Evolutionary conservation across 169 alveolate genomes (phyloP), one percentile per base, ranked within the genome.

Genomic region (Eimeria falciformis): DNA sequence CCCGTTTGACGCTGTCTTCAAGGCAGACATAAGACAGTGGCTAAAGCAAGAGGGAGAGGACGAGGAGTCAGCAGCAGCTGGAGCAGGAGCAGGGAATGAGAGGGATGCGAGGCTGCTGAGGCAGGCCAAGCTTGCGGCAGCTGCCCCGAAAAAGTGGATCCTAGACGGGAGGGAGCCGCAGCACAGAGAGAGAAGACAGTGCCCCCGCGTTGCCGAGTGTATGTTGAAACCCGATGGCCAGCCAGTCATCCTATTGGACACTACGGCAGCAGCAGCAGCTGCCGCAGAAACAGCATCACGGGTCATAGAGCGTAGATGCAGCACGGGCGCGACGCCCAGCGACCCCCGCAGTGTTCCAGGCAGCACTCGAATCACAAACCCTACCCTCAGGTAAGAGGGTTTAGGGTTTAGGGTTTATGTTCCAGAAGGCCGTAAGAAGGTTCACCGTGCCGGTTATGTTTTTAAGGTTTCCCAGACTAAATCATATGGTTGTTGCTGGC

Each of bases 11-110:
- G 45, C 68, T 27, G 45, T 84, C 2, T 84, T 84, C 56, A 53
- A 27, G 25, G 91, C 91, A 0, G 91, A 84, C 46, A 84, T 84
- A 0, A 18, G 47, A 33, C 65, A 65, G 69, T 84, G 91, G 91
- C 91, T 84, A 47, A n/a, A 62, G 66, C 79, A 68, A 25, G 79
- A 68, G 21, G 79, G 21, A 6, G 46, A 68, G 43, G 18, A 29
- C n/a, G 79, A 68, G 79, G 47, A 23, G 23, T 17, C 79, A 68
- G 79, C 40, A 68, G 50, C 79, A 29, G 79, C 79, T 25, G 71
- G 37, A 58, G 71, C 71, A 58, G 71, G 37, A 58, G 62, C 62
- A 50, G 79, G 79, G 50, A 27, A 9, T 21, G 79, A 11, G 21
- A 9, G 37, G 18, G 45, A 68, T 18, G 79, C 79, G 27, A 23